phyloP scores from a whole-genome alignment of 495 filamentous ascomycete genomes.

The Aspergillus affinis region DNA sequence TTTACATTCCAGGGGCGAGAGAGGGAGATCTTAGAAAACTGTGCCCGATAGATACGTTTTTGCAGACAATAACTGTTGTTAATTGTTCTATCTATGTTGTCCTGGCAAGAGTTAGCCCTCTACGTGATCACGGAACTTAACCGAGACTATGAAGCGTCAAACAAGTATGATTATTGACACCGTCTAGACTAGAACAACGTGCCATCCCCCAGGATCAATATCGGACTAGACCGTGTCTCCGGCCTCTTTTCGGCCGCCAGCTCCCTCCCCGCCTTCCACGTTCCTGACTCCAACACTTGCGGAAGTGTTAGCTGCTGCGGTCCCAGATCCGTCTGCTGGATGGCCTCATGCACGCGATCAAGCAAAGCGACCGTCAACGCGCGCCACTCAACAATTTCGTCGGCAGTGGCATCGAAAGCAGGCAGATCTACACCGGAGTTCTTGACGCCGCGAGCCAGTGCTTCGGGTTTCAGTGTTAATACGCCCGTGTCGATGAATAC shows the following conservation, averaged over 20 bases:
- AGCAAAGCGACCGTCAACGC: constrained; percentile 80
- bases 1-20: too few species aligned
- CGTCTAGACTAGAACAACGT: constrained; percentile 34
- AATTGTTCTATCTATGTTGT: too few species aligned
- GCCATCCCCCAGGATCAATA: constrained; percentile 45
- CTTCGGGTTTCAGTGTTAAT: constrained; percentile 66
- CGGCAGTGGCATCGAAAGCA: constrained; percentile 74
- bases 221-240: constrained; percentile 43
- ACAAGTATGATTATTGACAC: neutral
- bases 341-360: constrained; percentile 69
- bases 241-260: constrained; percentile 41
- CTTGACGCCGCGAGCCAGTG: constrained; percentile 52
- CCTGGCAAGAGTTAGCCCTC: too few species aligned
- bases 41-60: too few species aligned
- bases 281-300: constrained; percentile 85
- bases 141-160: neutral
- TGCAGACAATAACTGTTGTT: too few species aligned
- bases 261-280: constrained; percentile 59
- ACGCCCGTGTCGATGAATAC: constrained; percentile 81
- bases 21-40: too few species aligned
- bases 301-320: constrained; percentile 65
- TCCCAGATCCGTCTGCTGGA: constrained; percentile 46
- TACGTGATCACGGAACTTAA: too few species aligned
- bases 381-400: constrained; percentile 87
- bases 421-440: constrained; percentile 62